Evolutionary conservation across 805 yeast species (phyloP), one percentile per base, ranked within the genome.

Genomic region (Nematodospora valgi): DNA sequence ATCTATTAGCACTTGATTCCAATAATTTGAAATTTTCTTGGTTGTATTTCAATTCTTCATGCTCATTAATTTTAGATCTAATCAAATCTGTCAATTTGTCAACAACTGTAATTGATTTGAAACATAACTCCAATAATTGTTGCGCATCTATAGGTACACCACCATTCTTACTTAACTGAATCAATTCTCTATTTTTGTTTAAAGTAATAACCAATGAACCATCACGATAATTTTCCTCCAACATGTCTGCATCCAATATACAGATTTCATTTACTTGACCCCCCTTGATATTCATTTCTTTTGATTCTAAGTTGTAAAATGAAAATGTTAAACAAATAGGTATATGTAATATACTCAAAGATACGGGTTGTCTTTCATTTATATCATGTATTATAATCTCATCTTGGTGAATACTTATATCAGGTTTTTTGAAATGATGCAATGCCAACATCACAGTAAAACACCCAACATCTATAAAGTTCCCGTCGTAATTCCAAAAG

Each of bases 291-390:
- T 80, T 82, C 48, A 78, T 80, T 44, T 81, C 89, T 23, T 71
- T 69, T 31, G 72, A 80, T 12, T 41, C 59, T 4, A 86, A 82
- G 47, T 85, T 82, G 66, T 76, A 87, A 50, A 91, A 85, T n/a
- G 87, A 82, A 61, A 85, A 89, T 0, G 95, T 82, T 4, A 87
- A 78, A 59, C 96, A 87, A 30, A 91, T 74, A 1, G 98, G 98
- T 3, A 87, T 76, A 55, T 93, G 98, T 40, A 93, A 62, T 6
- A 91, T 75, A 28, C 94, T 82, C 38, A 91, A 68, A 20, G 91
- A 82, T 1, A 87, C 87, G 0, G 96, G 96, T 29, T 85, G 88
- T 40, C 95, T 74, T 49, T 91, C 96, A 19, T 80, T 76, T 17
- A 76, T 52, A 20, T 80, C 74, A 52, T 86, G 93, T 0, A 91